A percentile compares a stretch with the other conserved stretches of the same genome.
phyloP scores from a whole-genome alignment of 345 rosid species.

The Hibiscus syriacus region DNA sequence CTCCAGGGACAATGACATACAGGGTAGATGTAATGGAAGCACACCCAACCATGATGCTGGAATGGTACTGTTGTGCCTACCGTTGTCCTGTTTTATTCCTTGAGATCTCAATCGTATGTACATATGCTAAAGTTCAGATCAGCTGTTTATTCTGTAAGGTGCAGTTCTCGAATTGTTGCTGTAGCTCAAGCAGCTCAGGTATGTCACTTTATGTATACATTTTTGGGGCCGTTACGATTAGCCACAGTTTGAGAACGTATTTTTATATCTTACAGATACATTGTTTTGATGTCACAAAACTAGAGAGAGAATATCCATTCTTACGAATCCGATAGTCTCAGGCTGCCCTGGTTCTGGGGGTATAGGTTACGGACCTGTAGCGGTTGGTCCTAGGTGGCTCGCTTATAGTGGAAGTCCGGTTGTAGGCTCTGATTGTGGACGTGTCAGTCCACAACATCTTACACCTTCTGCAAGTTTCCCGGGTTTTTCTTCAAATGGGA shows the following conservation, averaged over 20 bases:
- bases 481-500: slow-evolving; percentile 43
- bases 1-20: slow-evolving; percentile 32
- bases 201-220: slow-evolving; percentile 2
- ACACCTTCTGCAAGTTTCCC: slow-evolving; percentile 44
- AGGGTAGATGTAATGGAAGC: slow-evolving; percentile 39
- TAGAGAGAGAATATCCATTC: slow-evolving; percentile 52
- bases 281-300: slow-evolving; percentile 62
- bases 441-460: slow-evolving; percentile 59
- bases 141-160: slow-evolving; percentile 64
- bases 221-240: neutral
- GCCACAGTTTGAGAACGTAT: slow-evolving; percentile 7
- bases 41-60: slow-evolving; percentile 29
- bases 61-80: slow-evolving; percentile 40
- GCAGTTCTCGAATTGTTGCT: slow-evolving; percentile 89
- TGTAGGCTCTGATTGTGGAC: slow-evolving; percentile 36
- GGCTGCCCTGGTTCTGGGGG: slow-evolving; percentile 48
- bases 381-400: slow-evolving; percentile 92
- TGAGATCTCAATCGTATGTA: slow-evolving; percentile 70
- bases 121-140: slow-evolving; percentile 72
- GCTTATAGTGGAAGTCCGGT: slow-evolving; percentile 84
- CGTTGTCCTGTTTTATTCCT: slow-evolving; percentile 62
- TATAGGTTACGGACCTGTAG: slow-evolving; percentile 87
- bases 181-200: slow-evolving; percentile 79
- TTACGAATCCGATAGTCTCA: slow-evolving; percentile 51
- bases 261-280: slow-evolving; percentile 56